phyloP scores from a whole-genome alignment of 2,329 filamentous ascomycete genomes.

The Ilyonectria mors-panacis region DNA sequence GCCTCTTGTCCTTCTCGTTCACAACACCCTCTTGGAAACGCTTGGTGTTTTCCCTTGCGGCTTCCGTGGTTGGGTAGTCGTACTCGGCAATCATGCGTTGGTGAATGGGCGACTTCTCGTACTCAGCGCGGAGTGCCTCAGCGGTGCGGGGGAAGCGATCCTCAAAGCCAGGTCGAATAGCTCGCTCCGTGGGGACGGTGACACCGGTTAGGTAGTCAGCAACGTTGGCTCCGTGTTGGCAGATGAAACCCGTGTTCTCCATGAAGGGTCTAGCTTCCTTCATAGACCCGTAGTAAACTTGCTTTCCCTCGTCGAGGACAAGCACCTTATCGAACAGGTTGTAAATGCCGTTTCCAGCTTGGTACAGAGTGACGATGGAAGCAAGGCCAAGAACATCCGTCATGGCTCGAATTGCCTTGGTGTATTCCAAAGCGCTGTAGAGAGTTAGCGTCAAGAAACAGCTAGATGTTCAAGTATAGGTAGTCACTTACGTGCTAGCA shows the following conservation, averaged over 20 bases:
- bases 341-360: conserved; percentile 80
- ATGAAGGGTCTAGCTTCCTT: conserved; percentile 74
- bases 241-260: conserved; percentile 75
- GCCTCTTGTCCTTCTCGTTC: conserved; percentile 68
- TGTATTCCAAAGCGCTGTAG: conserved; percentile 69
- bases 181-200: conserved; percentile 77
- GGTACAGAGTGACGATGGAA: conserved; percentile 77
- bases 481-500: conserved; percentile 66
- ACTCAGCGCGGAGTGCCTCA: conserved; percentile 61
- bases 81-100: conserved; percentile 69
- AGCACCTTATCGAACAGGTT: conserved; percentile 80
- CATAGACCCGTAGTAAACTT: conserved; percentile 76
- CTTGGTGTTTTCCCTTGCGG: conserved; percentile 64
- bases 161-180: conserved; percentile 63
- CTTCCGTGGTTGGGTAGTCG: conserved; percentile 66
- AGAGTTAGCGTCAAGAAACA: not conserved
- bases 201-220: conserved; percentile 78
- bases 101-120: conserved; percentile 67
- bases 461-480: accelerated
- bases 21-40: conserved; percentile 68
- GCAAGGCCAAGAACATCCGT: conserved; percentile 73
- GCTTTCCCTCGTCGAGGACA: conserved; percentile 75
- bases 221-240: conserved; percentile 72
- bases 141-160: conserved; percentile 62
- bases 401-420: conserved; percentile 73